A percentile compares a stretch with the other conserved stretches of the same genome.
Evolutionary conservation across 169 alveolate genomes (phyloP).

Genomic region (Plasmodium sp.): DNA sequence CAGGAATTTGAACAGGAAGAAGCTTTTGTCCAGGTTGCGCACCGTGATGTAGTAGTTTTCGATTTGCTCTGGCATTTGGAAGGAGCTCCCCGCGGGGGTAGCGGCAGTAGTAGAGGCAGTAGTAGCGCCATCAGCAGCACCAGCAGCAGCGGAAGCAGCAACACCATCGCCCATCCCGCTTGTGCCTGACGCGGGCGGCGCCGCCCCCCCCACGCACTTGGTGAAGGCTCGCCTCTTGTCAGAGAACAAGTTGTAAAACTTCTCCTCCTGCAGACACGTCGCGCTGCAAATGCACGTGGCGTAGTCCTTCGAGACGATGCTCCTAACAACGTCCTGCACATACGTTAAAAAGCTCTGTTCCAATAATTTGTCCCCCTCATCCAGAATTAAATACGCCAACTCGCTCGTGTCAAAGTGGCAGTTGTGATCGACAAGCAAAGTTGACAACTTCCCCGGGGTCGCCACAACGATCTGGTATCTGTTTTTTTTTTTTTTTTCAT

Average conservation of each 20-base stretch:
- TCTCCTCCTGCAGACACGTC: conserved; percentile 54
- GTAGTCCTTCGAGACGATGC: conserved; percentile 7
- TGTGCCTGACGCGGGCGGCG: not conserved
- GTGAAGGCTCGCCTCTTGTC: conserved; percentile 11
- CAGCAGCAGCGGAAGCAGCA: not conserved
- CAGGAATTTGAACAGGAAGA: conserved; percentile 46
- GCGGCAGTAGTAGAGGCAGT: not conserved
- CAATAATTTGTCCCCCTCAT: conserved; percentile 63
- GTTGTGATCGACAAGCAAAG: conserved; percentile 14
- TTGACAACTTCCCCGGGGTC: conserved; percentile 55
- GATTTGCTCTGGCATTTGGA: conserved; percentile 25
- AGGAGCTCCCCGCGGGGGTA: not conserved
- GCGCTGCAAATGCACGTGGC: conserved; percentile 66
- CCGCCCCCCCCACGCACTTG: conserved; percentile 9
- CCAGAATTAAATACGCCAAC: conserved; percentile 39
- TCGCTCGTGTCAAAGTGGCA: conserved; percentile 16
- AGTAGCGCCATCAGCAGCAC: not conserved
- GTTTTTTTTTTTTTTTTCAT: conserved; percentile 51
- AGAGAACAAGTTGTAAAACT: conserved; percentile 32
- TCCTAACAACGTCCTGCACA: conserved; percentile 32
- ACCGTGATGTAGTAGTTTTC: conserved; percentile 40
- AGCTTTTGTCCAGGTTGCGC: conserved; percentile 48
- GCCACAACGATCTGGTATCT: conserved; percentile 43
- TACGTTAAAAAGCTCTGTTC: conserved; percentile 55
- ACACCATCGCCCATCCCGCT: not conserved